Evolutionary conservation across 257 asterid species (phyloP).

Genomic region (Solanum medicagineum): DNA sequence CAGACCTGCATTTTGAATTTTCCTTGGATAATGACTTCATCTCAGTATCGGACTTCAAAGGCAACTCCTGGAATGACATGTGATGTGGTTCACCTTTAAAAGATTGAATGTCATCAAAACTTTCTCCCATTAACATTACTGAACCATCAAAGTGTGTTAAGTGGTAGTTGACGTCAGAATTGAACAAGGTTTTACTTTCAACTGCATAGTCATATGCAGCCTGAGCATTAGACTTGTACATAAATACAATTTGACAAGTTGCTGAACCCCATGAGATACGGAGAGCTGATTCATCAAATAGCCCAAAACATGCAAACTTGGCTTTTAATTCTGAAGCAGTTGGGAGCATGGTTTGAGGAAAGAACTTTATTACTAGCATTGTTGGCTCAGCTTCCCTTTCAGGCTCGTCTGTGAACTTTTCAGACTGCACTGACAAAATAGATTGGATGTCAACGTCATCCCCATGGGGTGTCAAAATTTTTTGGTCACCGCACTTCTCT

Average conservation of each 20-base stretch:
- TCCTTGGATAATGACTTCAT: background rate
- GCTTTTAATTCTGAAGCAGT: background rate
- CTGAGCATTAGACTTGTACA: background rate
- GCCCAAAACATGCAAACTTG: background rate
- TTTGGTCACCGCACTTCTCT: background rate
- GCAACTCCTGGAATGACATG: background rate
- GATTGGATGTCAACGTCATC: background rate
- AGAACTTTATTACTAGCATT: background rate
- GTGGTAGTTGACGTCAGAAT: background rate
- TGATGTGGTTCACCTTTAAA: background rate
- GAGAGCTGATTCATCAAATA: background rate
- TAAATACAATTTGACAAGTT: background rate
- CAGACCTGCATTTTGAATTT: background rate
- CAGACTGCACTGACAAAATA: background rate
- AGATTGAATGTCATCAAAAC: background rate
- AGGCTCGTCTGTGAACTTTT: background rate
- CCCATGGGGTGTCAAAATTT: background rate
- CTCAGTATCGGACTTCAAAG: background rate
- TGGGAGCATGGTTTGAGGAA: background rate
- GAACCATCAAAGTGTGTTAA: background rate
- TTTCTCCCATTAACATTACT: background rate
- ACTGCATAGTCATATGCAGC: background rate
- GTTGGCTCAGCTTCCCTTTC: background rate
- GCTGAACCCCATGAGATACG: background rate
- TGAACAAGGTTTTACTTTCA: background rate